Conservation (phyloP, 768 basidiomycete genomes). For the Hericium alpestre region DNA sequence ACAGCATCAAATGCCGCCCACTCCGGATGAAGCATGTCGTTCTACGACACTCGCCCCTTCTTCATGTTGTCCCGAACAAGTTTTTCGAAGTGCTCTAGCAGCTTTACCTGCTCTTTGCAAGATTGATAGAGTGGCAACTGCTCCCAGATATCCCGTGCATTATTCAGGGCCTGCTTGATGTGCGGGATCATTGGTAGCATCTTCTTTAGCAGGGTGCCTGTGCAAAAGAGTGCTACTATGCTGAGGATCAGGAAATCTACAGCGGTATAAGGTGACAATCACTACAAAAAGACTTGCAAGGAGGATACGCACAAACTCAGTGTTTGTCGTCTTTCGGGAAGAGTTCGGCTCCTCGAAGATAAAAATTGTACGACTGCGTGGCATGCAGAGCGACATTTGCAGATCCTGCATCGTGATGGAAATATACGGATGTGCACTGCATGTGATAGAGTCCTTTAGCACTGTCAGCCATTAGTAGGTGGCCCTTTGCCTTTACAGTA, state of each 20-base stretch:
- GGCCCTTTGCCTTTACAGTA: not conserved
- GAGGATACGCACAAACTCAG: not conserved
- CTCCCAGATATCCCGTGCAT: not conserved
- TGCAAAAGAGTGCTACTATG: not conserved
- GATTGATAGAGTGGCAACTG: not conserved
- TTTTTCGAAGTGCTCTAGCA: not conserved
- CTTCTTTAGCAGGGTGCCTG: not conserved
- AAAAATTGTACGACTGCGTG: not conserved
- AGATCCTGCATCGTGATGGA: too few species aligned
- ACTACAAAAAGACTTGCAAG: not conserved
- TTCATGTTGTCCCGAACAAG: not conserved
- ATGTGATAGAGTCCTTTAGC: not conserved
- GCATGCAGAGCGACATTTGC: too few species aligned
- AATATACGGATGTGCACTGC: not conserved
- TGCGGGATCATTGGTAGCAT: not conserved
- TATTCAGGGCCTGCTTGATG: not conserved
- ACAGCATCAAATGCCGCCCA: not conserved
- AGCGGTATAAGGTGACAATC: not conserved
- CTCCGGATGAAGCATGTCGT: not conserved
- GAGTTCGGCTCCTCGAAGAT: not conserved
- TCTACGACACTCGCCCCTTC: not conserved
- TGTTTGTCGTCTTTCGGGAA: not conserved
- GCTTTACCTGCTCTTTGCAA: not conserved
- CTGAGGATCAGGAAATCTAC: not conserved
- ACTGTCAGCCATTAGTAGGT: not conserved